Base-by-base conservation (phyloP, 176 grass and related monocot species). In the Bromus sterilis region DNA sequence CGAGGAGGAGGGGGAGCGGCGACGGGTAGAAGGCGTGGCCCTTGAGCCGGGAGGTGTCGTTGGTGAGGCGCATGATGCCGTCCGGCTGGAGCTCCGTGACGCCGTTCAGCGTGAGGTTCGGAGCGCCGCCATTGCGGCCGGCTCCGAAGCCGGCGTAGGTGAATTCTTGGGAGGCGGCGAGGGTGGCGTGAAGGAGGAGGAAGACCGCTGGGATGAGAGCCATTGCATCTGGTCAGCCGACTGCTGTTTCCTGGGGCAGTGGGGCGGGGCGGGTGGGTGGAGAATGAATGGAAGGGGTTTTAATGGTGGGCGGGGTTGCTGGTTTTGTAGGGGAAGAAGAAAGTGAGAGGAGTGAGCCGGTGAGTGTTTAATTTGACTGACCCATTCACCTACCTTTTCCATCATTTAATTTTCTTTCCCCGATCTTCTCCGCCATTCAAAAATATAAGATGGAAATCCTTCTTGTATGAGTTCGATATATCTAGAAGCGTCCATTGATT, bases 31-130 rank as follows among this genome's bases (percentile, higher is more conserved):
- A 97, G 81, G 56, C 87, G 55, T 85, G 94, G 11, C 94, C 94
- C 6, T 94, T 56, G 43, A 97, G 89, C 0, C 83, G 78, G 60
- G 77, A 90, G 11, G 92, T 89, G 44, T 94, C 92, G 77, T 92
- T 97, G 21, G 95, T 97, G 16, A 97, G 73, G 24, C 58, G 85
- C 12, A 97, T 62, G 90, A 94, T 37, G 20, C 90, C 95, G 40
- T 56, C 42, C 8, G 66, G 56, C 14, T 62, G 56, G 61, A 94
- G 57, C 78, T 93, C 85, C 1, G 88, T 72, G 20, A 85, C 81
- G 41, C 92, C 90, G 56, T 76, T 94, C 21, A 97, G 25, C 34
- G 77, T 85, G 11, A 94, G 57, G 73, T 77, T 87, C 23, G 74
- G 83, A 9, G 32, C 70, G 32, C 4, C 32, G 41, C 36, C 57